These are phyloP conservation scores for Leccinum pachyderme DNA, from an alignment of 1,284 basidiomycete genomes.

Conservation along the genomic window DNA sequence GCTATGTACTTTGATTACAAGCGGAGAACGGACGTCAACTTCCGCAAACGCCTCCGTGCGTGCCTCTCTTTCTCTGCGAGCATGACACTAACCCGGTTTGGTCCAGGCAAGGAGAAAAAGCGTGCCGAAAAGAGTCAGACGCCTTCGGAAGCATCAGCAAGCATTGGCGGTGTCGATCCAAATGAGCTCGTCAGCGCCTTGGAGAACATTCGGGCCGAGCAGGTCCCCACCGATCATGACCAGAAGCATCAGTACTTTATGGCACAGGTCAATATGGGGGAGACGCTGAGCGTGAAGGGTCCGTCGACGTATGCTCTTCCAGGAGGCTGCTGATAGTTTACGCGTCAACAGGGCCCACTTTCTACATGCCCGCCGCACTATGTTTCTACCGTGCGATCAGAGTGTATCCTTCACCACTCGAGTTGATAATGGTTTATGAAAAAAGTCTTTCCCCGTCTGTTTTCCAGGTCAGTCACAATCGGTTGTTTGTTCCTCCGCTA, in stretches of 20 bases:
- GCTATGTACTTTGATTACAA: conserved; percentile 94
- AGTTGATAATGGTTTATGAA: conserved; percentile 91
- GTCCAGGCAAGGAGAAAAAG: conserved; percentile 86
- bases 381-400: conserved; percentile 92
- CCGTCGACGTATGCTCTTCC: conserved; percentile 18
- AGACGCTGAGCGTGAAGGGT: conserved; percentile 82
- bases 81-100: conserved; percentile 5
- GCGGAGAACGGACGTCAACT: conserved; percentile 83
- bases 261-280: conserved; percentile 84
- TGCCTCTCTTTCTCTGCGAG: conserved; percentile 23
- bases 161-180: conserved; percentile 38
- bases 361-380: conserved; percentile 79
- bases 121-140: conserved; percentile 77
- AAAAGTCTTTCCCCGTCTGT: conserved; percentile 86
- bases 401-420: conserved; percentile 91
- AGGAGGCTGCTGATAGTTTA: conserved; percentile 1
- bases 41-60: conserved; percentile 88
- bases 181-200: conserved; percentile 62
- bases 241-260: conserved; percentile 90
- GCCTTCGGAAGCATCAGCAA: conserved; percentile 49
- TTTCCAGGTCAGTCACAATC: conserved; percentile 61
- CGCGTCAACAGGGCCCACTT: conserved; percentile 61
- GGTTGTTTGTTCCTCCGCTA: not conserved
- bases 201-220: conserved; percentile 61
- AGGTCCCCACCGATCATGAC: conserved; percentile 63